These are phyloP conservation scores for Xylariaceae sp. DNA, from an alignment of 2,329 filamentous ascomycete species.

Conservation along the genomic window DNA sequence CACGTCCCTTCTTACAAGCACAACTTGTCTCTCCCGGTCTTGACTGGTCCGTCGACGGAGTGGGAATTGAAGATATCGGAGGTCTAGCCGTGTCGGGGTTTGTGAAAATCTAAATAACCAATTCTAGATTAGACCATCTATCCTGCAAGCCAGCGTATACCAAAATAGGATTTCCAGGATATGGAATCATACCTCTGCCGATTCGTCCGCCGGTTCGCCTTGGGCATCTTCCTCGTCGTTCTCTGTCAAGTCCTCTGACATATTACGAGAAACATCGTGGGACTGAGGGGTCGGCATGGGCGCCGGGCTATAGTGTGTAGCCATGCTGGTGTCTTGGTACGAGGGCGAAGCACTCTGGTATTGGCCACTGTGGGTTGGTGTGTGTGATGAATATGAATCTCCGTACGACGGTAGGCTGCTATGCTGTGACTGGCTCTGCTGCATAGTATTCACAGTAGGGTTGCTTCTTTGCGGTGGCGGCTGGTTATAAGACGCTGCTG, in stretches of 20 bases:
- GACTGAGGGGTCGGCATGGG: conserved; percentile 27
- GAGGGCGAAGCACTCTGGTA: conserved; percentile 28
- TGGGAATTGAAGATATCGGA: conserved; percentile 26
- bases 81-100: conserved; percentile 25
- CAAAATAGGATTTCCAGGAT: neutral
- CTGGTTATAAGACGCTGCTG: conserved; percentile 17
- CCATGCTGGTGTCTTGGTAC: conserved; percentile 30
- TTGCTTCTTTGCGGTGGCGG: conserved; percentile 21
- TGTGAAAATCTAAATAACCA: conserved; percentile 26
- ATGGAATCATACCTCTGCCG: conserved; percentile 27
- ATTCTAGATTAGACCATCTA: conserved; percentile 7
- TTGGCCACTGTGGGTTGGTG: conserved; percentile 26
- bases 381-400: conserved; percentile 31
- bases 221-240: conserved; percentile 33
- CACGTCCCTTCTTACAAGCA: conserved; percentile 34
- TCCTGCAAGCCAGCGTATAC: neutral
- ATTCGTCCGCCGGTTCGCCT: conserved; percentile 33
- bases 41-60: conserved; percentile 27
- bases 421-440: conserved; percentile 23
- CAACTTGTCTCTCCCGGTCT: conserved; percentile 30
- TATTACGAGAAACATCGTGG: conserved; percentile 27
- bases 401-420: conserved; percentile 27
- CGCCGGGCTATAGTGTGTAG: conserved; percentile 32
- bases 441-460: conserved; percentile 11
- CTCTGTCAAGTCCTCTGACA: conserved; percentile 27